Conservation (phyloP, 176 grass and related monocot genomes). For the Cenchrus americanus region DNA sequence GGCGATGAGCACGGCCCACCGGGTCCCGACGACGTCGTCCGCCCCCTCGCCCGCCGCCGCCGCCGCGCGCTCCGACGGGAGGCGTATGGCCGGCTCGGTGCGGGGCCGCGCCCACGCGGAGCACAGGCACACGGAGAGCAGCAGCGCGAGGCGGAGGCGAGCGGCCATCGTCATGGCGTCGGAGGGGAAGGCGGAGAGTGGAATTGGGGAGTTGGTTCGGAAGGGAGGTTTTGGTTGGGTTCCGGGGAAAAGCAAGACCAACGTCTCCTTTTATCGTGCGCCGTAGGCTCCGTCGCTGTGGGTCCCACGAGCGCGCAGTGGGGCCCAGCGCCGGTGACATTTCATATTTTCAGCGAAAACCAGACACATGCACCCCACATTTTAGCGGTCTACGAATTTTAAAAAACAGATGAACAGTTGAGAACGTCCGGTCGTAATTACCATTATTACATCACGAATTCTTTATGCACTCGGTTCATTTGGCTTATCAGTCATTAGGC, state of each 20-base stretch:
- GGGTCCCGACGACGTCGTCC: constrained; percentile 59
- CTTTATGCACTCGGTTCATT: too few relatives aligned
- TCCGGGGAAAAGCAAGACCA: background rate
- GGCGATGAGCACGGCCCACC: constrained; percentile 93
- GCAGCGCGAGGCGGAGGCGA: constrained; percentile 29
- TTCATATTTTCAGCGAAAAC: background rate
- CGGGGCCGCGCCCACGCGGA: constrained; percentile 33
- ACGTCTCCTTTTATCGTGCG: constrained; percentile 54
- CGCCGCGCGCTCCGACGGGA: constrained; percentile 62
- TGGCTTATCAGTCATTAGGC: too few relatives aligned
- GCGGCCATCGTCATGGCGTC: constrained; percentile 30
- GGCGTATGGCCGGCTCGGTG: constrained; percentile 50
- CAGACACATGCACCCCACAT: background rate
- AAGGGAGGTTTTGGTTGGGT: background rate
- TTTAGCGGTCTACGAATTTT: background rate
- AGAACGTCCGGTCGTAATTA: too few relatives aligned
- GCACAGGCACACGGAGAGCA: constrained; percentile 45
- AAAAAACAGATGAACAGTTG: background rate
- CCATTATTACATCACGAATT: too few relatives aligned
- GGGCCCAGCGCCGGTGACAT: background rate
- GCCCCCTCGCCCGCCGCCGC: background rate
- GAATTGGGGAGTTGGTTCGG: background rate
- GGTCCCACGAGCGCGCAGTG: background rate
- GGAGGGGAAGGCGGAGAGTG: background rate
- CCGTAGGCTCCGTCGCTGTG: background rate